Percentiles rank a stretch among this genome's conserved stretches.
Evolutionary conservation across 2,329 filamentous ascomycete genomes (phyloP).

Genomic region (Calonectria pseudoturangicola): DNA sequence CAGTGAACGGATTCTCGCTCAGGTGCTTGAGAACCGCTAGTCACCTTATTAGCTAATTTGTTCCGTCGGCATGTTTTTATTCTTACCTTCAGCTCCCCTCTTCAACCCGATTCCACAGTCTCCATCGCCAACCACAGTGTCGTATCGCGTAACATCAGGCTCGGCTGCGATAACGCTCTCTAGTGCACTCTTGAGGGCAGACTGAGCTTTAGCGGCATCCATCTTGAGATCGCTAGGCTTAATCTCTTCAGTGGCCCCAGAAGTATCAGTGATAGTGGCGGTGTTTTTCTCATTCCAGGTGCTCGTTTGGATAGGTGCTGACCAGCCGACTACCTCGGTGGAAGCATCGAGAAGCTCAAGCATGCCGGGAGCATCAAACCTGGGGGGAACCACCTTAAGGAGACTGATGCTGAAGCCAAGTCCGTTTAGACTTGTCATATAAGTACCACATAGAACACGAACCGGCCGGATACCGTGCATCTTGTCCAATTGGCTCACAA

Average conservation of each 20-base stretch:
- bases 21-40: constrained; percentile 73
- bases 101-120: constrained; percentile 92
- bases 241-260: constrained; percentile 56
- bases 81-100: constrained; percentile 85
- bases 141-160: constrained; percentile 82
- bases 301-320: constrained; percentile 75
- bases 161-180: constrained; percentile 79
- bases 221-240: constrained; percentile 70
- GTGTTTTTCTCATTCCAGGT: constrained; percentile 78
- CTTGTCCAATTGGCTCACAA: constrained; percentile 76
- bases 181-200: constrained; percentile 74
- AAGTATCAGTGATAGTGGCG: constrained; percentile 65
- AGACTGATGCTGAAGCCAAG: constrained; percentile 84
- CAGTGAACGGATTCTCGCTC: constrained; percentile 64
- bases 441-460: constrained; percentile 80
- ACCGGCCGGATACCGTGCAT: constrained; percentile 77
- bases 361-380: constrained; percentile 77
- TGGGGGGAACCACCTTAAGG: constrained; percentile 77
- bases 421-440: constrained; percentile 87
- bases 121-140: constrained; percentile 91
- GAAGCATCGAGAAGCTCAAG: constrained; percentile 82
- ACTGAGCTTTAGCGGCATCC: constrained; percentile 70
- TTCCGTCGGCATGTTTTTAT: not conserved
- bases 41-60: constrained; percentile 45
- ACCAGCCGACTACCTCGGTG: constrained; percentile 82